These are phyloP conservation scores for Selenicereus undatus DNA, from an alignment of 148 eudicot genomes.

Conservation along the genomic window DNA sequence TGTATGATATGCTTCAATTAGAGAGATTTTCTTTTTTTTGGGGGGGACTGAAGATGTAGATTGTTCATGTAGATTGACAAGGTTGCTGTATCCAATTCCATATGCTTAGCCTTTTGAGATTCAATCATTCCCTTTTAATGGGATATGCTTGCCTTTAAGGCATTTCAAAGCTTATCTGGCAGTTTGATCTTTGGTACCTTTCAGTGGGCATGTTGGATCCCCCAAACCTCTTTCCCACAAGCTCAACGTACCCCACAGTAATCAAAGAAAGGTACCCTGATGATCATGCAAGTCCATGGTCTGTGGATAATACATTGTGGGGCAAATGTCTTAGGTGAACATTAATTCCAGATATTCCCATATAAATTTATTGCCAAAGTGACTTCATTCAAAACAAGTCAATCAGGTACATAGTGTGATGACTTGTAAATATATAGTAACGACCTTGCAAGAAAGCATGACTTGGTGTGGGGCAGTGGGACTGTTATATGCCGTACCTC, in stretches of 20 bases:
- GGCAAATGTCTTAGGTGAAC: not conserved
- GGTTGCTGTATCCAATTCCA: slow-evolving; percentile 1
- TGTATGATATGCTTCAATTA: slow-evolving; percentile 7
- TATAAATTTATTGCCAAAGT: not conserved
- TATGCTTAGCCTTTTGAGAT: slow-evolving; percentile 8
- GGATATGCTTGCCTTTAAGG: not conserved
- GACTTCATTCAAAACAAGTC: not conserved
- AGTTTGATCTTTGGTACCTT: slow-evolving; percentile 4
- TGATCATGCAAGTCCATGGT: slow-evolving; percentile 2
- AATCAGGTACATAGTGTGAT: not conserved
- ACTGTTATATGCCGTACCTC: not conserved
- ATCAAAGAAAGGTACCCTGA: no score
- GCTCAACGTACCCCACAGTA: not conserved
- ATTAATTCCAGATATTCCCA: not conserved
- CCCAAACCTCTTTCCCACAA: slow-evolving; percentile 8
- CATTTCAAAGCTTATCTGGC: slow-evolving; percentile 11
- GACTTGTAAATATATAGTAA: no score
- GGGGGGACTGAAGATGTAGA: not conserved
- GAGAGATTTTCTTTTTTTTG: not conserved
- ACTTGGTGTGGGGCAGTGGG: not conserved
- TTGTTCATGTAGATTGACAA: slow-evolving; percentile 1
- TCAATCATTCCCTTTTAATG: not conserved
- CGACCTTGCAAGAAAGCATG: not conserved
- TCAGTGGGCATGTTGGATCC: slow-evolving; percentile 4
- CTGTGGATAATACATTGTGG: not conserved